Percentiles rank a stretch among this genome's conserved stretches.
Conservation (phyloP, 2,329 filamentous ascomycete species). For the Laburnicola sp. region DNA sequence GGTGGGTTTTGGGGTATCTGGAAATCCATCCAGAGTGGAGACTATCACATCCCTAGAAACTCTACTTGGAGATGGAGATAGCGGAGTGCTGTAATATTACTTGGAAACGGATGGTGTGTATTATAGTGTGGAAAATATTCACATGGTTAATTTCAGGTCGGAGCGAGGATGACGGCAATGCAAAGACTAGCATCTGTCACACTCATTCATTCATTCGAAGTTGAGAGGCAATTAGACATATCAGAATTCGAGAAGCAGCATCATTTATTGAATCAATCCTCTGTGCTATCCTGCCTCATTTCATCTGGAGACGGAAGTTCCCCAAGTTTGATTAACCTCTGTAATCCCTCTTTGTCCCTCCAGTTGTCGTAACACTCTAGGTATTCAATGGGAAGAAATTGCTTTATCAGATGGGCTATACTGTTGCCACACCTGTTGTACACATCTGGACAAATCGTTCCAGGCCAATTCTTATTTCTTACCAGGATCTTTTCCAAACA, state of each 20-base stretch:
- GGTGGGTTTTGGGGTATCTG: constrained; percentile 45
- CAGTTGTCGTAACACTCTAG: background rate
- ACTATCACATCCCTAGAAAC: constrained; percentile 41
- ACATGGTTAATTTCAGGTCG: too few relatives aligned
- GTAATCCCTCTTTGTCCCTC: background rate
- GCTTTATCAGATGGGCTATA: background rate
- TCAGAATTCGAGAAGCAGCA: background rate
- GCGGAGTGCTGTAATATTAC: background rate
- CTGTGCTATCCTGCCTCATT: background rate
- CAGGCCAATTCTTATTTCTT: background rate
- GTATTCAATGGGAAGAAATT: background rate
- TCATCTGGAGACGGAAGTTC: background rate
- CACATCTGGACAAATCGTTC: background rate
- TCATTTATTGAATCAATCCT: background rate
- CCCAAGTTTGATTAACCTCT: background rate
- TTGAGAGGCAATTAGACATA: background rate
- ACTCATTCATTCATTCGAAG: too few relatives aligned
- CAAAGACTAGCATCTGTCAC: too few relatives aligned
- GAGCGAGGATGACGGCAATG: too few relatives aligned
- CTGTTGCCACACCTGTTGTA: background rate
- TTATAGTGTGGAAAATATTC: too few relatives aligned
- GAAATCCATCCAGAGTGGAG: constrained; percentile 44
- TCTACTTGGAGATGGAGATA: constrained; percentile 39
- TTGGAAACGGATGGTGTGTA: too few relatives aligned
- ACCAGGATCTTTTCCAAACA: background rate